Percentiles rank a stretch among this genome's conserved stretches.
Conservation (phyloP, 1,139 yeast genomes). For the Sugiyamaella sp. region DNA sequence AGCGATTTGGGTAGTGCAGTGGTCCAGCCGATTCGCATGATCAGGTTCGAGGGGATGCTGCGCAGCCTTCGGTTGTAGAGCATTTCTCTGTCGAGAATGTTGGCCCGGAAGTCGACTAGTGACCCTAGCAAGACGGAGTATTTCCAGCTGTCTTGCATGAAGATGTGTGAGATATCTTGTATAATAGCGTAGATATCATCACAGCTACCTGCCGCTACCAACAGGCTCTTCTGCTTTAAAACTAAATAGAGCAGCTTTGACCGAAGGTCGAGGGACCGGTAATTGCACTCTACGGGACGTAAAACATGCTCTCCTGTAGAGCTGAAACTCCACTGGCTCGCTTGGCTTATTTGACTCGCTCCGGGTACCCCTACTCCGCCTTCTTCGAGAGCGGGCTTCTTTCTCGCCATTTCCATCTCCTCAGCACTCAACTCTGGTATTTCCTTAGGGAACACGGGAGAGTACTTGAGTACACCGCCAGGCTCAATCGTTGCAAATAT, state of each 20-base stretch:
- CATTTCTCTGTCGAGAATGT: not conserved
- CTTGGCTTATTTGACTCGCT: not conserved
- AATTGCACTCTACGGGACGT: slow-evolving; percentile 4
- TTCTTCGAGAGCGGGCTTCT: not conserved
- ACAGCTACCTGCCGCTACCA: not conserved
- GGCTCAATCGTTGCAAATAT: slow-evolving; percentile 19
- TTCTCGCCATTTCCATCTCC: not conserved
- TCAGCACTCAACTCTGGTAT: not conserved
- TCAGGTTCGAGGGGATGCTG: slow-evolving; percentile 8
- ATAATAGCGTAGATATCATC: not conserved
- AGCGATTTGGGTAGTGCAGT: slow-evolving; percentile 9
- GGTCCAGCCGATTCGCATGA: slow-evolving; percentile 12
- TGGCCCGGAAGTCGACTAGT: slow-evolving; percentile 1
- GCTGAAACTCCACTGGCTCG: not conserved
- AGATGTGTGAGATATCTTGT: not conserved
- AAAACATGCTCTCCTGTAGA: slow-evolving; percentile 6
- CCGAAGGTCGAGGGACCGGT: not conserved
- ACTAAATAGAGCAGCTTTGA: slow-evolving; percentile 15
- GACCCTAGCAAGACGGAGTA: slow-evolving; percentile 13
- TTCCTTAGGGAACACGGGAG: slow-evolving; percentile 9
- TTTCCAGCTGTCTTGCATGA: slow-evolving; percentile 13
- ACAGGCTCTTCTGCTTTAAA: slow-evolving; percentile 1
- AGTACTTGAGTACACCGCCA: slow-evolving; percentile 7
- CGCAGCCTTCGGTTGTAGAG: not conserved
- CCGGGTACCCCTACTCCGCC: not conserved